Evolutionary conservation across 352 stramenopile genomes (phyloP).

Genomic region (Ochromonadaceae sp.): DNA sequence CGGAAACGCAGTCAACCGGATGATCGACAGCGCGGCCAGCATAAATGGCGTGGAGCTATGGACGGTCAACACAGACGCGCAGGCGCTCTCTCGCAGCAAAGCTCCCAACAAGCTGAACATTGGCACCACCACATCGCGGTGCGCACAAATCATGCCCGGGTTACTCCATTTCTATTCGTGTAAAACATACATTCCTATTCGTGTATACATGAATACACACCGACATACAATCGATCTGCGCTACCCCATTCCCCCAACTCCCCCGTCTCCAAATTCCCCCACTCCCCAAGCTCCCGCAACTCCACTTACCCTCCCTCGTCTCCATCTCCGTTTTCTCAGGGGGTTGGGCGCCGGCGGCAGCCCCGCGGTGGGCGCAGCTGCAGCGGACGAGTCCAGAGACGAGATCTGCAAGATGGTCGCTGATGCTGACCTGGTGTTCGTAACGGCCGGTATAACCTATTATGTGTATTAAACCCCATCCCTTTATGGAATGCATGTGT

Average conservation of each 20-base stretch:
- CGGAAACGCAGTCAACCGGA: constrained; percentile 48
- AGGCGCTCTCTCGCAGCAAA: constrained; percentile 40
- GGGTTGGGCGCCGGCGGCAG: constrained; percentile 41
- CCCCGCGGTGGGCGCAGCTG: constrained; percentile 42
- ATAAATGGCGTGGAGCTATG: constrained; percentile 77
- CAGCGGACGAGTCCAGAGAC: constrained; percentile 59
- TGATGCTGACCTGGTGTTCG: constrained; percentile 86
- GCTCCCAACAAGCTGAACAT: constrained; percentile 48
- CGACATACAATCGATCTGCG: no score
- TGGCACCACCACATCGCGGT: constrained; percentile 19
- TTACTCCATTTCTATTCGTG: no score
- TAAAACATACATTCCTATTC: no score
- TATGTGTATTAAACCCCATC: no score
- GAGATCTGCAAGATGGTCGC: constrained; percentile 70
- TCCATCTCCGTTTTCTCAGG: not conserved
- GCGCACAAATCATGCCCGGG: constrained; percentile 21
- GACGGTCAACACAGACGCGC: constrained; percentile 85
- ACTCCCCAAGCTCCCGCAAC: not conserved
- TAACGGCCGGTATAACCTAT: constrained; percentile 85
- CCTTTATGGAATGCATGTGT: no score
- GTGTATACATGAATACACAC: no score
- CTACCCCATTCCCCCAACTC: no score
- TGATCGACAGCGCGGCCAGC: constrained; percentile 36
- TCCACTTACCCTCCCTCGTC: not conserved
- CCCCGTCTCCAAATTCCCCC: no score